Conservation (phyloP, 306 rosid species). For the Fragaria nilgerrensis region DNA sequence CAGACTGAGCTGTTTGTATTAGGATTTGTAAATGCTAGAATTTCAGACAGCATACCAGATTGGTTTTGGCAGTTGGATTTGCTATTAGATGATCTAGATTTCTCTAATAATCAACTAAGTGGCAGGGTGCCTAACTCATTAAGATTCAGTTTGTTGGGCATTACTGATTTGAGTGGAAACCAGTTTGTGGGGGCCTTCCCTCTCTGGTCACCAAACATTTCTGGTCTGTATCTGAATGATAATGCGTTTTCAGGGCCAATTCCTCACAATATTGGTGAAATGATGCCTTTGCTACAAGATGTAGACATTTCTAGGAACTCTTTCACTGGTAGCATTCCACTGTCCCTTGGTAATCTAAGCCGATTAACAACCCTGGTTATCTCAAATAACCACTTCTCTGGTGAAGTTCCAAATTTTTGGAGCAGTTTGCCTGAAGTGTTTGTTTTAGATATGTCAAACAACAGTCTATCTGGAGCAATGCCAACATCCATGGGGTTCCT, state of each 20-base stretch:
- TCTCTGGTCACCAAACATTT: slow-evolving; percentile 24
- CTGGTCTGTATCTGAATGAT: not conserved
- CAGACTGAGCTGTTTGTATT: slow-evolving; percentile 8
- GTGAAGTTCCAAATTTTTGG: slow-evolving; percentile 28
- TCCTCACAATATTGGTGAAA: slow-evolving; percentile 11
- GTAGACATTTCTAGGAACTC: slow-evolving; percentile 11
- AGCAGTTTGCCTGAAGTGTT: not conserved
- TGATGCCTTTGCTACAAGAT: not conserved
- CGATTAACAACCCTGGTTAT: slow-evolving; percentile 11
- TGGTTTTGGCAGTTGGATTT: slow-evolving; percentile 7
- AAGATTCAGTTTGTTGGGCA: not conserved
- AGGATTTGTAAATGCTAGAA: not conserved
- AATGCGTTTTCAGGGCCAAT: slow-evolving; percentile 30
- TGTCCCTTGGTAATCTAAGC: slow-evolving; percentile 10
- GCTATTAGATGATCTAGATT: not conserved
- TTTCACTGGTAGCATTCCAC: slow-evolving; percentile 10
- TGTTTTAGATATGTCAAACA: slow-evolving; percentile 9
- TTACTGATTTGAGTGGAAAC: slow-evolving; percentile 7
- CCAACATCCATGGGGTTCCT: slow-evolving; percentile 18
- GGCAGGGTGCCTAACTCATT: slow-evolving; percentile 26
- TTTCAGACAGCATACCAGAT: not conserved
- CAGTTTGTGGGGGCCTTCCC: slow-evolving; percentile 20
- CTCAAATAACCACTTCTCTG: slow-evolving; percentile 19
- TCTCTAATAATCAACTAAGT: slow-evolving; percentile 4
- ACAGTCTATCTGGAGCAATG: slow-evolving; percentile 15